Percentiles rank a stretch among this genome's conserved stretches.
These are phyloP conservation scores for Hanseniaspora mollemarum DNA, from an alignment of 805 yeast genomes.

Conservation along the genomic window DNA sequence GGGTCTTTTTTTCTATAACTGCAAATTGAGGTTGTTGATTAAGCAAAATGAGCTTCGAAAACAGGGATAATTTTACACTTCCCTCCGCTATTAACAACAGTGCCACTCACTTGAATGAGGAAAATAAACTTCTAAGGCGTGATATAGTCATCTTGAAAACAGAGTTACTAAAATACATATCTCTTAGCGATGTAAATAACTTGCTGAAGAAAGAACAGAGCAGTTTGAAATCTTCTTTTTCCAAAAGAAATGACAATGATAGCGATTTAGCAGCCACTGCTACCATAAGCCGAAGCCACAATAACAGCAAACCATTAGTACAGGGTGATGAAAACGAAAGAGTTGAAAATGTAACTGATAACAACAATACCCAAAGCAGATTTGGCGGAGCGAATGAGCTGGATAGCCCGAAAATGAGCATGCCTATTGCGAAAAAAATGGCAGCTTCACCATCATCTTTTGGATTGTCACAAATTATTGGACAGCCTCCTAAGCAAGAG, in stretches of 20 bases:
- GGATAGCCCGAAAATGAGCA: background rate
- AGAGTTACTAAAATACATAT: constrained; percentile 7
- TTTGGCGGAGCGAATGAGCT: background rate
- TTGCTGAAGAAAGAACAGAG: background rate
- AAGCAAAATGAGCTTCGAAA: background rate
- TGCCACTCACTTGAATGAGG: background rate
- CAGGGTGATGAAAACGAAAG: background rate
- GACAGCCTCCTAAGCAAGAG: background rate
- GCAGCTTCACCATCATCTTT: constrained; percentile 7
- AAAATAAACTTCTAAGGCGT: constrained; percentile 1
- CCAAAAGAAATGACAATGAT: background rate
- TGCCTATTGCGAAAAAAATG: background rate
- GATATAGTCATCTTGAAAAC: background rate
- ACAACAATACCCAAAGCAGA: background rate
- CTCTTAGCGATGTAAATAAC: constrained; percentile 3
- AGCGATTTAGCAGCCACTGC: background rate
- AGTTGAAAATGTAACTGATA: background rate
- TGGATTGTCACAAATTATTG: constrained; percentile 3
- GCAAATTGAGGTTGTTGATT: no score
- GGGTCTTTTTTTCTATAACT: no score
- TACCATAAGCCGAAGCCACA: background rate
- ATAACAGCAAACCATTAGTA: background rate
- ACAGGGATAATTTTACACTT: background rate
- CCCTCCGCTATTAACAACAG: background rate
- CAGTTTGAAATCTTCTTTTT: background rate